Conservation (phyloP, 495 filamentous ascomycete species). For the Hamigera avellanea region DNA sequence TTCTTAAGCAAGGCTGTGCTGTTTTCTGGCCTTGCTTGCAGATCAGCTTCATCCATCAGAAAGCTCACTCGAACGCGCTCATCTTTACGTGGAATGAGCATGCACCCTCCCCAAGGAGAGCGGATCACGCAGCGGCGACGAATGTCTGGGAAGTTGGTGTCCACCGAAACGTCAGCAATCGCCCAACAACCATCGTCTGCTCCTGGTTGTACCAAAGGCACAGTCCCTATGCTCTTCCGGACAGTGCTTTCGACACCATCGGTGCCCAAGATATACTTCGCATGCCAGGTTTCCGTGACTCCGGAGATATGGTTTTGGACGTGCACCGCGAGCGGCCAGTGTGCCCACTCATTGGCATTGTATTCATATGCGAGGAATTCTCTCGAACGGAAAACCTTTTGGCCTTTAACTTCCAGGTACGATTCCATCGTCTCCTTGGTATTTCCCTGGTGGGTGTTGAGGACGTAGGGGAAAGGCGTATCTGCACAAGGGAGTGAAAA, state of each 20-base stretch:
- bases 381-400: neutral
- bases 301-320: neutral
- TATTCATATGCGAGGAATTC: slow-evolving; percentile 1
- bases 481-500: neutral
- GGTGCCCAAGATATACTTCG: slow-evolving; percentile 1
- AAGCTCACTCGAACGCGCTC: neutral
- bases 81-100: slow-evolving; percentile 15
- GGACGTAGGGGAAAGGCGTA: neutral
- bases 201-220: no score
- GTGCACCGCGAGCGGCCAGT: neutral
- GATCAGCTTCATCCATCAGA: neutral
- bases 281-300: neutral
- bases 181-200: slow-evolving; percentile 16
- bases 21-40: no score
- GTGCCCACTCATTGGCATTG: neutral
- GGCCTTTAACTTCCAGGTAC: neutral
- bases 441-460: neutral
- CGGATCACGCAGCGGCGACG: slow-evolving; percentile 17
- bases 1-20: no score
- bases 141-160: slow-evolving; percentile 23
- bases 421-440: neutral
- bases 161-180: slow-evolving; percentile 17
- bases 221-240: no score
- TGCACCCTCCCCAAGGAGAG: slow-evolving; percentile 9
- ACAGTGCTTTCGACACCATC: neutral